Percentiles rank a stretch among this genome's conserved stretches.
Evolutionary conservation across 2,329 filamentous ascomycete species (phyloP).

Genomic region (Fusarium hainanense): DNA sequence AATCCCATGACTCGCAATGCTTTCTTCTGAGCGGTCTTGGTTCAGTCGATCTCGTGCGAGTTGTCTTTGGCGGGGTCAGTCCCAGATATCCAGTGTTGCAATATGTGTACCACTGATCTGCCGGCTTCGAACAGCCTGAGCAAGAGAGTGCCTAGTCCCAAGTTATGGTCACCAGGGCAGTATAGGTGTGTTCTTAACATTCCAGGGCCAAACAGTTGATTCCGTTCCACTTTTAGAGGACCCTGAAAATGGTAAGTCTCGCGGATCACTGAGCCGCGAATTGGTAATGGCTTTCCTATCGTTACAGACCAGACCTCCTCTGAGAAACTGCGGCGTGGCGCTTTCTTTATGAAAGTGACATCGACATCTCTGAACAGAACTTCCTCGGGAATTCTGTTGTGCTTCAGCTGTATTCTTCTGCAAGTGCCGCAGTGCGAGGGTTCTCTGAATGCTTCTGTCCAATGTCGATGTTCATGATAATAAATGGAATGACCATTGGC

Average conservation of each 20-base stretch:
- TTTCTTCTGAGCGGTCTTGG: background rate
- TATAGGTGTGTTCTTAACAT: background rate
- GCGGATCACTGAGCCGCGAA: background rate
- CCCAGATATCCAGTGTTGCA: background rate
- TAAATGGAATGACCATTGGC: background rate
- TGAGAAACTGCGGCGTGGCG: background rate
- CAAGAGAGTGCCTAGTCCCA: background rate
- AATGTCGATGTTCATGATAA: conserved; percentile 2
- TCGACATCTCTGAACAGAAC: background rate
- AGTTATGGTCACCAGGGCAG: background rate
- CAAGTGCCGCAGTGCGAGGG: background rate
- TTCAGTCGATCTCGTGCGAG: background rate
- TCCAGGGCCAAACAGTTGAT: background rate
- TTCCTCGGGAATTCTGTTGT: background rate
- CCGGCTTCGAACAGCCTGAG: background rate
- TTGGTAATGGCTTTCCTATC: background rate
- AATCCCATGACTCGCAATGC: background rate
- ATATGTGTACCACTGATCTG: background rate
- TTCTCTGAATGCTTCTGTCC: background rate
- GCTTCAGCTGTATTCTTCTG: background rate
- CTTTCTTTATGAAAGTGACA: background rate
- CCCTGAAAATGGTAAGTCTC: background rate
- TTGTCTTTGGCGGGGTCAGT: background rate
- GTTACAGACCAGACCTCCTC: conserved; percentile 2
- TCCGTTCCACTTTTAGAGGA: background rate